Evolutionary conservation across 257 asterid species (phyloP), one percentile per base, ranked within the genome.

Genomic region (Cruciata laevipes): DNA sequence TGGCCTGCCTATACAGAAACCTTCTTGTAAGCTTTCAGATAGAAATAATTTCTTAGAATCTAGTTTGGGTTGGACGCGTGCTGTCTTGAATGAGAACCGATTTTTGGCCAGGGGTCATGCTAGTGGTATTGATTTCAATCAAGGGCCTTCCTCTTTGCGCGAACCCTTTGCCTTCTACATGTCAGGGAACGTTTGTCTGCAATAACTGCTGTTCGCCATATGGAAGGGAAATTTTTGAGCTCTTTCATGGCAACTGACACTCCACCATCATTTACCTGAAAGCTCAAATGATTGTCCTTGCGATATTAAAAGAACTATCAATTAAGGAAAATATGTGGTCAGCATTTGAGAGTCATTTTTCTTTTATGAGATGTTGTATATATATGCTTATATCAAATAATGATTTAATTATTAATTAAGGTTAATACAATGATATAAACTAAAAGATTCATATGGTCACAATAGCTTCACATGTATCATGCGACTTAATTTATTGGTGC

Each of bases 61-160:
- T 40, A 83, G 96, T 88, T 83, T 93, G 87, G 84, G 82, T 61
- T 93, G 99, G 99, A 88, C 85, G 21, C 94, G 96, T 63, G 71
- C 78, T 51, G 74, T 85, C 61, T 76, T 85, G 31, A 81, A 78
- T 65, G 83, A 83, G 65, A 83, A 75, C 68, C 82, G 53, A 30
- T 70, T 85, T 78, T 84, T 93, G 78, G 74, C 86, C 71, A 67
- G 84, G 79, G 99, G 99, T 56, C 96, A 88, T 77, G 79, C 82
- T 64, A 81, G 79, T 23, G 97, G 97, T 70, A 75, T 93, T 38
- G 81, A 74, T 71, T 79, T 65, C 52, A 82, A 64, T 66, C 74
- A 74, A 76, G 85, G 81, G 61, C 84, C 87, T 78, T 68, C 83
- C 85, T 56, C 66, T 93, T 72, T 83, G 76, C 69, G 76, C 89